Evolutionary conservation across 2,329 filamentous ascomycete species (phyloP).

Genomic region (Fusarium subglutinans): DNA sequence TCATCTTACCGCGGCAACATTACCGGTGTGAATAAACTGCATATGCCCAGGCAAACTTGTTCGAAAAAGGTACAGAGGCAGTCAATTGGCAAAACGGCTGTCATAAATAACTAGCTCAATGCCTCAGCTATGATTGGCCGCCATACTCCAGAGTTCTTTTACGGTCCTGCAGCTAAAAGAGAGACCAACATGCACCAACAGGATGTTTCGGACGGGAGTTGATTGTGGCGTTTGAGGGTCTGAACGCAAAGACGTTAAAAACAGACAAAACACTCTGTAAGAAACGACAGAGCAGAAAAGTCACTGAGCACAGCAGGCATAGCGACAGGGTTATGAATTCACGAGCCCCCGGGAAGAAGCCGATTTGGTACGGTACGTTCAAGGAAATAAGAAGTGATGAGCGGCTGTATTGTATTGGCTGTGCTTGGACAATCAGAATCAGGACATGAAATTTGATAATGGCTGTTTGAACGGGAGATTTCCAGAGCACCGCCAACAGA

Average conservation of each 20-base stretch:
- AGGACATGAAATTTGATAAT: background rate
- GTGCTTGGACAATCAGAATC: background rate
- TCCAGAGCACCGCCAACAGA: background rate
- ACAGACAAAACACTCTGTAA: background rate
- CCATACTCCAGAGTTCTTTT: background rate
- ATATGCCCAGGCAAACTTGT: conserved; percentile 1
- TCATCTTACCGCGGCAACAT: conserved; percentile 1
- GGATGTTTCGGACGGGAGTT: conserved; percentile 6
- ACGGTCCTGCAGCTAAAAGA: conserved; percentile 4
- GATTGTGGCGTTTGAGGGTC: conserved; percentile 21
- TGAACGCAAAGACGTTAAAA: conserved; percentile 11
- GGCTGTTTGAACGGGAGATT: conserved; percentile 6
- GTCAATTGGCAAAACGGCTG: background rate
- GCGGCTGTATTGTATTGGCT: background rate
- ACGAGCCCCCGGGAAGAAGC: conserved; percentile 1
- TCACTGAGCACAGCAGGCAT: conserved; percentile 3
- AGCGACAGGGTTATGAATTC: background rate
- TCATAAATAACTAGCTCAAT: background rate
- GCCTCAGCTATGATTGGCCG: conserved; percentile 1
- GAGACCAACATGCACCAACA: conserved; percentile 3
- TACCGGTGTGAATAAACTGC: conserved; percentile 10
- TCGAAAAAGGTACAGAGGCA: background rate
- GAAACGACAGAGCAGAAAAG: conserved; percentile 17
- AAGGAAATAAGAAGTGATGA: background rate
- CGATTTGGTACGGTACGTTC: conserved; percentile 3